A percentile compares a stretch with the other conserved stretches of the same genome.
Evolutionary conservation across 345 rosid species (phyloP).

Genomic region (Eucalyptus erythrocorys): DNA sequence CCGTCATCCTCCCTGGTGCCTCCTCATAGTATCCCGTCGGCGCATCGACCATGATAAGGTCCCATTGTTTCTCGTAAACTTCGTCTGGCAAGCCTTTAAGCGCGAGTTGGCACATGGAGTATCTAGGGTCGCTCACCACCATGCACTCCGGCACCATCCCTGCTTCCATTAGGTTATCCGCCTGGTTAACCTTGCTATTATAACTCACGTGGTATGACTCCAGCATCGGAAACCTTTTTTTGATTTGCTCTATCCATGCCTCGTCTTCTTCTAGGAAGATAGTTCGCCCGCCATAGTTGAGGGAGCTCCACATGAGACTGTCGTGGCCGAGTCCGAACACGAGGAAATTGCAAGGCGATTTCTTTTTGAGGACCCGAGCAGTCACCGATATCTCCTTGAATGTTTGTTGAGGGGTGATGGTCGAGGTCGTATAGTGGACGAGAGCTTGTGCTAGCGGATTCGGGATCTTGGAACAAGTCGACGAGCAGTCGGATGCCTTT

Average conservation of each 20-base stretch:
- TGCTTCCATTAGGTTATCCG: slow-evolving; percentile 50
- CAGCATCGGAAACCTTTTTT: slow-evolving; percentile 43
- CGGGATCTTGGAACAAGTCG: slow-evolving; percentile 45
- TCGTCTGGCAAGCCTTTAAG: slow-evolving; percentile 68
- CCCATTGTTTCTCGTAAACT: slow-evolving; percentile 68
- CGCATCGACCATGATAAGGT: slow-evolving; percentile 88
- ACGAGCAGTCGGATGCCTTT: slow-evolving; percentile 9
- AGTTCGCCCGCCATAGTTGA: slow-evolving; percentile 80
- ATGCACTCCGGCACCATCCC: slow-evolving; percentile 71
- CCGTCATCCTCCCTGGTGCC: slow-evolving; percentile 87
- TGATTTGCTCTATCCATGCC: slow-evolving; percentile 75
- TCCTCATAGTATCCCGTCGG: slow-evolving; percentile 70
- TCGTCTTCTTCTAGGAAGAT: slow-evolving; percentile 85
- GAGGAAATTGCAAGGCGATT: slow-evolving; percentile 85
- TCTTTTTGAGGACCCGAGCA: slow-evolving; percentile 40
- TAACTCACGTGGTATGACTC: slow-evolving; percentile 69
- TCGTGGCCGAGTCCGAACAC: slow-evolving; percentile 91
- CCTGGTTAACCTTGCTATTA: slow-evolving; percentile 68
- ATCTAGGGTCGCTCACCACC: slow-evolving; percentile 49
- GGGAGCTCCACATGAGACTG: slow-evolving; percentile 87
- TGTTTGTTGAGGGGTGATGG: slow-evolving; percentile 85
- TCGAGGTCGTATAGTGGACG: slow-evolving; percentile 72
- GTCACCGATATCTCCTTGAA: slow-evolving; percentile 55
- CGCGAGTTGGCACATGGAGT: slow-evolving; percentile 77
- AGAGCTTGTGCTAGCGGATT: slow-evolving; percentile 51